Conservation (phyloP, 495 filamentous ascomycete species). For the Penicillium argentinense region DNA sequence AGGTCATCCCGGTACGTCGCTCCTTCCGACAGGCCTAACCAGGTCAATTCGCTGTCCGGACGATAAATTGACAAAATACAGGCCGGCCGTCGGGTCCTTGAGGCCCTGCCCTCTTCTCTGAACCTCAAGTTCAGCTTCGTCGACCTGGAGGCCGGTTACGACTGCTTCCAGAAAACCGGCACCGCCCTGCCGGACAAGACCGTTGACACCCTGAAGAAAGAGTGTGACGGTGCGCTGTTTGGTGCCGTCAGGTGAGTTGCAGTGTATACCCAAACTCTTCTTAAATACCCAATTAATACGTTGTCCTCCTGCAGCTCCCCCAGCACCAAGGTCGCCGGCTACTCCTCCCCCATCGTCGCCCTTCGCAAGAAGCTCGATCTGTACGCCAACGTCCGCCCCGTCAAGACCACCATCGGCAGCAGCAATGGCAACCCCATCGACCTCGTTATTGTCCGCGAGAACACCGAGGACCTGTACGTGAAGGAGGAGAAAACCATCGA, state of each 20-base stretch:
- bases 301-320: constrained; percentile 59
- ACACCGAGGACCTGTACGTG: constrained; percentile 98
- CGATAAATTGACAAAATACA: constrained; percentile 24
- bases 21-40: constrained; percentile 8
- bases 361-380: constrained; percentile 93
- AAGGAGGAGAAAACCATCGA: constrained; percentile 89
- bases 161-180: constrained; percentile 86
- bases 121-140: constrained; percentile 91
- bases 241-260: constrained; percentile 74
- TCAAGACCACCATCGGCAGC: constrained; percentile 70
- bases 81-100: constrained; percentile 85
- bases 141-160: constrained; percentile 88
- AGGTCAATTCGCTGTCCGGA: constrained; percentile 10
- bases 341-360: constrained; percentile 96
- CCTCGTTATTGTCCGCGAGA: constrained; percentile 97
- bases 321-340: constrained; percentile 82
- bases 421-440: constrained; percentile 69
- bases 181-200: constrained; percentile 87
- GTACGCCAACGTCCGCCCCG: constrained; percentile 96
- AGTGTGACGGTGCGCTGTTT: constrained; percentile 95
- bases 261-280: neutral
- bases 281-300: constrained; percentile 3
- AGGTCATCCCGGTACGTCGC: constrained; percentile 79
- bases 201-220: constrained; percentile 75
- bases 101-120: constrained; percentile 79